These are phyloP conservation scores for Sideroxylon spinosum DNA, from an alignment of 179 eudicot species.

Conservation along the genomic window DNA sequence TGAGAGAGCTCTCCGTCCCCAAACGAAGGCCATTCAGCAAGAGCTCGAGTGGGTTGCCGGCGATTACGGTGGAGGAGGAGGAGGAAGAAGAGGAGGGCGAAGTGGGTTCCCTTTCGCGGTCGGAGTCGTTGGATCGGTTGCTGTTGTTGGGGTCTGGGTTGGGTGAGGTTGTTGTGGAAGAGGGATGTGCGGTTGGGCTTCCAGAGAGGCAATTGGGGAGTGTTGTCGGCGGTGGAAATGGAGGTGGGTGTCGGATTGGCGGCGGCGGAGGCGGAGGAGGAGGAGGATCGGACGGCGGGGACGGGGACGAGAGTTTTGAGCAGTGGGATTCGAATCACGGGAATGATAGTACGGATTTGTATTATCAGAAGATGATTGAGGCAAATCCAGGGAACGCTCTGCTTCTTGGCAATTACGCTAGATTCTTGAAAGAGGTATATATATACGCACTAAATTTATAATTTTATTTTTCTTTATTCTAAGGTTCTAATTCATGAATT, in stretches of 20 bases:
- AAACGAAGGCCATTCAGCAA: constrained; percentile 4
- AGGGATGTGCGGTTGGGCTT: constrained; percentile 7
- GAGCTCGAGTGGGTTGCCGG: constrained; percentile 3
- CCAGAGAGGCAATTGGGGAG: neutral
- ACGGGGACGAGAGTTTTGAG: constrained; percentile 15
- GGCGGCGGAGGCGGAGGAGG: constrained; percentile 26
- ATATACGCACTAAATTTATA: neutral
- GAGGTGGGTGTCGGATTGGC: constrained; percentile 21
- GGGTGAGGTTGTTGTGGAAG: constrained; percentile 21
- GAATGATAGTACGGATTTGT: constrained; percentile 32
- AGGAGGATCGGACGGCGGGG: constrained; percentile 23
- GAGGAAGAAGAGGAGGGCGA: constrained; percentile 12
- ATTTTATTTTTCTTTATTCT: too few relatives aligned
- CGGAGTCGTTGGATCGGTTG: constrained; percentile 21
- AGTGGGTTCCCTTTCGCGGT: neutral
- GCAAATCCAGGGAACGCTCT: constrained; percentile 55
- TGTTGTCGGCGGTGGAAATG: constrained; percentile 17
- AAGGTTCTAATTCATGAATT: too few relatives aligned
- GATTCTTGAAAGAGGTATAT: constrained; percentile 58
- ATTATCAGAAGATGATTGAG: constrained; percentile 59
- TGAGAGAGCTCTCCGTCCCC: neutral
- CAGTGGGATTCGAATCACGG: constrained; percentile 9
- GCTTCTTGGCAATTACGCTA: constrained; percentile 65
- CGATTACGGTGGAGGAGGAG: constrained; percentile 12
- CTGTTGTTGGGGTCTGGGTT: constrained; percentile 41